These are phyloP conservation scores for Fraxinus anomala DNA, from an alignment of 257 asterid genomes.

Conservation along the genomic window DNA sequence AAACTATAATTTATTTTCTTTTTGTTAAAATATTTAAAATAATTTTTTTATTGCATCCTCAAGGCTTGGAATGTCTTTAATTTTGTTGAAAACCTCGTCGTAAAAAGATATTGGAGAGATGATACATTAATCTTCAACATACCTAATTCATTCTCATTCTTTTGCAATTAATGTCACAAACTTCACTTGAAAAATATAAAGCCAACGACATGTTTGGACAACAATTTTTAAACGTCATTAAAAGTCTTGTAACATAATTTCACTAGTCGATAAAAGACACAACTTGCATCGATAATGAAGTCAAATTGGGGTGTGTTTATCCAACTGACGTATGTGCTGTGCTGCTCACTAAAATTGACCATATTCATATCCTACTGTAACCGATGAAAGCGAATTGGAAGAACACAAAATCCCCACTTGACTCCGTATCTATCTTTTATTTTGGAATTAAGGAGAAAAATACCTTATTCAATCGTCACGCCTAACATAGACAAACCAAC, in stretches of 20 bases:
- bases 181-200: not conserved
- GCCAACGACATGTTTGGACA: not conserved
- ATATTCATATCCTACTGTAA: too few species aligned
- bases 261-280: not conserved
- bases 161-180: not conserved
- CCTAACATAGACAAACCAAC: not conserved
- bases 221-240: too few species aligned
- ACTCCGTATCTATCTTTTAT: not conserved
- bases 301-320: not conserved
- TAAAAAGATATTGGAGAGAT: too few species aligned
- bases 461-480: not conserved
- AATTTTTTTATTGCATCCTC: too few species aligned
- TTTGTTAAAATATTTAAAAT: too few species aligned
- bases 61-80: too few species aligned
- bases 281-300: not conserved
- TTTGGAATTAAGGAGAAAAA: not conserved
- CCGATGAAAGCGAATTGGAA: too few species aligned
- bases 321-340: too few species aligned
- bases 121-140: too few species aligned
- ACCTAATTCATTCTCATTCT: not conserved
- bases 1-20: too few species aligned
- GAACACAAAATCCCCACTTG: not conserved
- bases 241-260: too few species aligned
- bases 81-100: too few species aligned
- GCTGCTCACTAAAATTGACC: not conserved